phyloP scores from a whole-genome alignment of 2,329 filamentous ascomycete species.

The Chrysosporium queenslandicum region DNA sequence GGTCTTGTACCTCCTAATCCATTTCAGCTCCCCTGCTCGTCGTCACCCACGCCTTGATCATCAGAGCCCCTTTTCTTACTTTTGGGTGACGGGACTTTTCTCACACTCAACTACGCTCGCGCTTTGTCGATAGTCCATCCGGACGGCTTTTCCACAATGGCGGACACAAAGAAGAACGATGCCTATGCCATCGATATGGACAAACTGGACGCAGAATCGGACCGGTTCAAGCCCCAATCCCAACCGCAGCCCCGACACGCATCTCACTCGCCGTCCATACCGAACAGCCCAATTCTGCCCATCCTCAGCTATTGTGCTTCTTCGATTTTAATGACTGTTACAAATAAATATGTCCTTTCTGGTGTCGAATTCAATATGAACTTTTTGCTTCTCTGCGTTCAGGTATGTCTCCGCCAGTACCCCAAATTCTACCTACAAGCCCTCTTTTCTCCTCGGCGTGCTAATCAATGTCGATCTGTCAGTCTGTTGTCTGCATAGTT shows the following conservation, averaged over 20 bases:
- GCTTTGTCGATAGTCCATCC: not conserved
- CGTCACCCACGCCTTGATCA: not conserved
- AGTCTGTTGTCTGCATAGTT: constrained; percentile 82
- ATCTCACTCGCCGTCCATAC: constrained; percentile 39
- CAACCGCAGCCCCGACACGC: constrained; percentile 30
- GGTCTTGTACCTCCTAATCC: not conserved
- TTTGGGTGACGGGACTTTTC: not conserved
- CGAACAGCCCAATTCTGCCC: constrained; percentile 68
- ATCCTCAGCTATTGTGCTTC: constrained; percentile 86
- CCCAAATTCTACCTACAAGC: too few relatives aligned
- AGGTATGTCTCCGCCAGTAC: constrained; percentile 51
- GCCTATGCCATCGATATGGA: constrained; percentile 64
- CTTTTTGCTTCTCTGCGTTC: constrained; percentile 84
- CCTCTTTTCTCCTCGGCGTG: too few relatives aligned
- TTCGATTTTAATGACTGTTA: constrained; percentile 99
- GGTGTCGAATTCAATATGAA: constrained; percentile 88
- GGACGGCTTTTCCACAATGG: constrained; percentile 47
- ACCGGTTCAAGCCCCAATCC: constrained; percentile 36
- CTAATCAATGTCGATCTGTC: constrained; percentile 16
- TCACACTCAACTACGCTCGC: not conserved
- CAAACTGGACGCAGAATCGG: constrained; percentile 45
- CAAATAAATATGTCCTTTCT: constrained; percentile 97
- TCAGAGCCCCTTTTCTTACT: constrained; percentile 1
- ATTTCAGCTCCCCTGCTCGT: not conserved
- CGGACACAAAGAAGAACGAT: constrained; percentile 77